Percentiles rank a stretch among this genome's conserved stretches.
Evolutionary conservation across 495 filamentous ascomycete genomes (phyloP).

Genomic region (Oleoguttula mirabilis): DNA sequence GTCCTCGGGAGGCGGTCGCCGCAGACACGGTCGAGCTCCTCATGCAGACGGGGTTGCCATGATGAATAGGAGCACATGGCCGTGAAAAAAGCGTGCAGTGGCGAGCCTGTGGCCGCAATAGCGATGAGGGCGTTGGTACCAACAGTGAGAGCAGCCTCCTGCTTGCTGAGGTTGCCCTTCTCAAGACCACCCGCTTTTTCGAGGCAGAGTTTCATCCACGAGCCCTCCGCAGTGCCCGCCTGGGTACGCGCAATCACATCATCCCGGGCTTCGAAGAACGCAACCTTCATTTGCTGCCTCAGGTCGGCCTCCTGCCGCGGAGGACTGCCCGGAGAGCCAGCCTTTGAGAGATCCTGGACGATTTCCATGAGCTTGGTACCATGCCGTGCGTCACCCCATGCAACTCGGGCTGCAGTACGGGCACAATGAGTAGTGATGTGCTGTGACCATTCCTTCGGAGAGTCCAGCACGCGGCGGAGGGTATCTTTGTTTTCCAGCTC

Average conservation of each 20-base stretch:
- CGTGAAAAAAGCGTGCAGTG: conserved; percentile 8
- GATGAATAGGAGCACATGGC: conserved; percentile 7
- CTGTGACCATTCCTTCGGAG: conserved; percentile 6
- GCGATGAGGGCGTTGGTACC: conserved; percentile 8
- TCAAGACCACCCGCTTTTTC: conserved; percentile 2
- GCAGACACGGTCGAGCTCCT: conserved; percentile 24
- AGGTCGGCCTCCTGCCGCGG: neutral
- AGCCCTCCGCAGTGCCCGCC: conserved; percentile 7
- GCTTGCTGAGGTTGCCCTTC: conserved; percentile 1
- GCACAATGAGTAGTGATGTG: conserved; percentile 6
- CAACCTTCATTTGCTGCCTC: conserved; percentile 2
- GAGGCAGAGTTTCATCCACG: conserved; percentile 8
- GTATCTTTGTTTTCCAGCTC: conserved; percentile 6
- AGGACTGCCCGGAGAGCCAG: conserved; percentile 1
- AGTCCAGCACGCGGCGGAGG: conserved; percentile 3
- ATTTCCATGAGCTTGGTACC: conserved; percentile 5
- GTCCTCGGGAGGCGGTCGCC: conserved; percentile 13
- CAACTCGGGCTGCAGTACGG: conserved; percentile 2
- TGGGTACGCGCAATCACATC: conserved; percentile 6
- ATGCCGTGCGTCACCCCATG: conserved; percentile 9
- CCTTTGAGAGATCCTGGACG: conserved; percentile 4
- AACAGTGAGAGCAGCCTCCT: conserved; percentile 8
- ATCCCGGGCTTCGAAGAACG: conserved; percentile 4
- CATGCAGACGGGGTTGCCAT: conserved; percentile 16
- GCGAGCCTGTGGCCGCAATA: conserved; percentile 4